These are phyloP conservation scores for Lablab purpureus DNA, from an alignment of 306 rosid species.

Conservation along the genomic window DNA sequence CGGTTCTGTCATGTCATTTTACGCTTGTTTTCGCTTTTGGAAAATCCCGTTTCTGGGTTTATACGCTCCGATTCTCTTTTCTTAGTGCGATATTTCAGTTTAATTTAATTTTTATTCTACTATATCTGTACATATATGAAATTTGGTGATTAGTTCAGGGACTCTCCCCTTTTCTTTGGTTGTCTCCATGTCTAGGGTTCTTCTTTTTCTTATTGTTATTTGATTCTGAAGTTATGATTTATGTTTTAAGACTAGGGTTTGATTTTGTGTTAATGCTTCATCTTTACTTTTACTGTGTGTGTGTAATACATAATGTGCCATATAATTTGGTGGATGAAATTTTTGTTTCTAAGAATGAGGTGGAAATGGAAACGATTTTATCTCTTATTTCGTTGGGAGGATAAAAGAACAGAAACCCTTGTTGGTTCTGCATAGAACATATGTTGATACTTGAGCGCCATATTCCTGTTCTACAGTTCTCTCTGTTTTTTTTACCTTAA, in stretches of 20 bases:
- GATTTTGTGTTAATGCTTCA: not conserved
- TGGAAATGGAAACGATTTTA: constrained; percentile 18
- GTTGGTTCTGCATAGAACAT: not conserved
- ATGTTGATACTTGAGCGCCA: not conserved
- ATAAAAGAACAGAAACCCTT: not conserved
- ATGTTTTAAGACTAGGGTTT: not conserved
- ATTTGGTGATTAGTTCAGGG: not conserved
- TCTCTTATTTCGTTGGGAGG: not conserved
- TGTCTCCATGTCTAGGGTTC: not conserved
- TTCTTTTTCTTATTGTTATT: not conserved
- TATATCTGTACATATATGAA: not conserved
- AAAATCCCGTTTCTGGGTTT: not conserved
- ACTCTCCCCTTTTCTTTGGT: not conserved
- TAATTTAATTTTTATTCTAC: not conserved
- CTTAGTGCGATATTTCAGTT: not conserved
- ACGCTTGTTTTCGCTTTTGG: not conserved
- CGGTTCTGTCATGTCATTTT: not conserved
- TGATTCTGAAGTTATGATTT: not conserved
- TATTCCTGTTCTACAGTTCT: not conserved
- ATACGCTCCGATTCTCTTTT: not conserved
- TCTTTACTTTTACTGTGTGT: not conserved
- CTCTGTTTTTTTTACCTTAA: not conserved
- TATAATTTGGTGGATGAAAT: not conserved
- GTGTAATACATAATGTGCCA: not conserved
- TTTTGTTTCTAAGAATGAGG: not conserved